Evolutionary conservation across 768 basidiomycete species (phyloP).

Genomic region (Hericium rajendrae): DNA sequence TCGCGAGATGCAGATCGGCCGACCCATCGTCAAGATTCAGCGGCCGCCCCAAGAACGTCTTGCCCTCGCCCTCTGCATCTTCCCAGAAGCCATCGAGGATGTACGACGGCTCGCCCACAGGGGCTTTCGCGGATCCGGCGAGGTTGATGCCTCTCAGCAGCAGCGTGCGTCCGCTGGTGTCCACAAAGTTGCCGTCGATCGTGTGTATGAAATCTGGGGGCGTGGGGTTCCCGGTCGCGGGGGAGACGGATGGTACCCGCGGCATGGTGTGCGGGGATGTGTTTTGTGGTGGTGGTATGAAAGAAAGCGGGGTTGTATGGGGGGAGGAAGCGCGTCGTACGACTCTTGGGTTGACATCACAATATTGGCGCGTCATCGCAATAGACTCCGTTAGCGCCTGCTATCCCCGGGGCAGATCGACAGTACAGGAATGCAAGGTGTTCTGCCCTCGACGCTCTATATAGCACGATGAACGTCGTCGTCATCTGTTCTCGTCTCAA

Average conservation of each 20-base stretch:
- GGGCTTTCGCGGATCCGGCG: constrained; percentile 81
- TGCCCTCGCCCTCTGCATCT: constrained; percentile 54
- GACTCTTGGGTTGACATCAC: no score
- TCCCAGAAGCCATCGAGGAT: constrained; percentile 76
- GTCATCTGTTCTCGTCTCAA: no score
- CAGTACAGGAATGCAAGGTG: no score
- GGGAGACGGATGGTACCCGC: constrained; percentile 42
- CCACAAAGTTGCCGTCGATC: constrained; percentile 58
- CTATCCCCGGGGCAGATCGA: no score
- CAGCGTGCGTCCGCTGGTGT: constrained; percentile 63
- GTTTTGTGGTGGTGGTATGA: no score
- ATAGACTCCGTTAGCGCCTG: no score
- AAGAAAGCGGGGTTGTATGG: no score
- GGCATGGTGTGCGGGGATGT: constrained; percentile 31
- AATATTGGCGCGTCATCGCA: no score
- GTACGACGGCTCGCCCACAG: constrained; percentile 59
- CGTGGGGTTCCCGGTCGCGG: constrained; percentile 42
- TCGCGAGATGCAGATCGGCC: constrained; percentile 75
- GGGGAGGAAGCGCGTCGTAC: no score
- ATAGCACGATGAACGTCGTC: no score
- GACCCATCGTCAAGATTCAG: constrained; percentile 78
- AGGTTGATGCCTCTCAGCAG: constrained; percentile 93
- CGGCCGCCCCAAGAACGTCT: constrained; percentile 68
- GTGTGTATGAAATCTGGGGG: constrained; percentile 55
- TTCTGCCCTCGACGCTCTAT: no score